Evolutionary conservation across 1,284 basidiomycete species (phyloP), one percentile per base, ranked within the genome.

Genomic region (Retiboletus fuscus): DNA sequence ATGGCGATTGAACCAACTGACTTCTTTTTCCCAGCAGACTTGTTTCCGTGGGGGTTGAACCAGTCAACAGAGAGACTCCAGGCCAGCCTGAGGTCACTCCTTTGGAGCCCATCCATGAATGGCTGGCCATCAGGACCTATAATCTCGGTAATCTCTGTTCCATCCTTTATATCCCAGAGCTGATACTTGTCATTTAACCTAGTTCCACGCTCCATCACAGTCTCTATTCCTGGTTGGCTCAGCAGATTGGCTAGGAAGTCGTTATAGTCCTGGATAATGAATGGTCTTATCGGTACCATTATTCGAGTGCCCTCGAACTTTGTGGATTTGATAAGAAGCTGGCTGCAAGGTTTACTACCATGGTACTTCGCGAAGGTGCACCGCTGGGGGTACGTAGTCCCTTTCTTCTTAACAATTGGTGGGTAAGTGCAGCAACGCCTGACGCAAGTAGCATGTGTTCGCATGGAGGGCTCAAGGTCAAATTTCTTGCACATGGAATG

Each of bases 81-180:
- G 3, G 53, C 53, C 10, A 84, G 58, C 13, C 84, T 63, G n/a
- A 62, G 61, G 22, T 63, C 46, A 4, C 30, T 63, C 8, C 46
- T 24, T 47, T 34, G 18, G 4, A 63, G 46, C 7, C 44, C 61
- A 63, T 63, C 61, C 44, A 63, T 39, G 13, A 63, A 49, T 49
- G 24, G 3, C 10, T 63, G 46, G 6, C 26, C 28, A 34, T 63
- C 30, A 3, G 44, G 30, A 2, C 61, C 61, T n/a, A 7, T 6
- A 8, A 63, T 49, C 5, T 63, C 30, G 5, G 28, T 63, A 1
- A 63, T 49, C 30, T 5, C 30, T 22, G 61, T 62, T 4, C 18
- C 44, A 24, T 62, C 44, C 28, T 62, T 62, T 47, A 62, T 47
- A 18, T 62, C 28, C 44, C 44, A 62, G 1, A 62, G 22, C 18